These are phyloP conservation scores for Quambalaria eucalypti DNA, from an alignment of 1,284 basidiomycete genomes.

Conservation along the genomic window DNA sequence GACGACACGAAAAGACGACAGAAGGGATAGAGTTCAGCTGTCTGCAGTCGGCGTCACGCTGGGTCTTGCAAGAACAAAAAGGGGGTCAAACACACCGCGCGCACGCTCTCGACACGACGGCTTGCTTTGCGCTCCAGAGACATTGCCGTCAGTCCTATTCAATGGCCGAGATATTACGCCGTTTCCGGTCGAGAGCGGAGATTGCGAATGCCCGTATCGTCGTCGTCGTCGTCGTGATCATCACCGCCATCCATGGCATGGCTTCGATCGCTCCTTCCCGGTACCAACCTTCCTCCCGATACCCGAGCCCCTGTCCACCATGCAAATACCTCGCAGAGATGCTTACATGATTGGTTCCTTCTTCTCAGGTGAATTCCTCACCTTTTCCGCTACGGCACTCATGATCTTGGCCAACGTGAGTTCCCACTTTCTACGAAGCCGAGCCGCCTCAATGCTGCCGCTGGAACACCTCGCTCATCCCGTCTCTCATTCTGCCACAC, in stretches of 20 bases:
- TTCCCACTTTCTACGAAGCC: not conserved
- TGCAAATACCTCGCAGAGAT: not conserved
- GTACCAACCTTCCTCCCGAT: not conserved
- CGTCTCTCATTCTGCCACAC: not conserved
- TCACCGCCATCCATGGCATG: not conserved
- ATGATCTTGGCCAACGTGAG: constrained; percentile 30
- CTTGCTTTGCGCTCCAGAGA: too few relatives aligned
- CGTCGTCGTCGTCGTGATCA: not conserved
- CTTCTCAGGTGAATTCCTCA: constrained; percentile 32
- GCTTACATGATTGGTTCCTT: not conserved
- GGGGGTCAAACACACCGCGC: too few relatives aligned
- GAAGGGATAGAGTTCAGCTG: too few relatives aligned
- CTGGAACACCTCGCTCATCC: not conserved
- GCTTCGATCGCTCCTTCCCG: not conserved
- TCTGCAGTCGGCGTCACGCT: too few relatives aligned
- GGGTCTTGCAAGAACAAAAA: too few relatives aligned
- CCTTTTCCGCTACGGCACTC: constrained; percentile 37
- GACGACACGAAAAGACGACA: too few relatives aligned
- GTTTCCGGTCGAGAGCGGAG: not conserved
- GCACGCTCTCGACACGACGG: too few relatives aligned
- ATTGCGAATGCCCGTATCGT: not conserved
- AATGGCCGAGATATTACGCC: too few relatives aligned
- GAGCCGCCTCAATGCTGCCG: not conserved
- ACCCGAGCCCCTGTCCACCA: not conserved
- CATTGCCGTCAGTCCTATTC: too few relatives aligned